These are phyloP conservation scores for Dysphania ambrosioides DNA, from an alignment of 148 eudicot species.

Conservation along the genomic window DNA sequence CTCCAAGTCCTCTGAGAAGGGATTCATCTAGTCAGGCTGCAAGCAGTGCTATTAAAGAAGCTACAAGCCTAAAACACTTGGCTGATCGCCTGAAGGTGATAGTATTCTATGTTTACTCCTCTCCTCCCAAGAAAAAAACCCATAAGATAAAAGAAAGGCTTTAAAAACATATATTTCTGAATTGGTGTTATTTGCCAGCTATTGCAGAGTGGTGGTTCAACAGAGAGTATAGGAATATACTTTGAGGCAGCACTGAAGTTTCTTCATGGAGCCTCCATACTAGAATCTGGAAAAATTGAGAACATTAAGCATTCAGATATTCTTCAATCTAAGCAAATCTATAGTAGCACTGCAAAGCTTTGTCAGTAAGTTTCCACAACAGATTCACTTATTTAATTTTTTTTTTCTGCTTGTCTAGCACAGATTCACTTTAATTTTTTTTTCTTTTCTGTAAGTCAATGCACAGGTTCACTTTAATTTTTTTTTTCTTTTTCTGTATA, in stretches of 20 bases:
- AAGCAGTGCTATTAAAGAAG: constrained; percentile 72
- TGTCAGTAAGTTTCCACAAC: constrained; percentile 67
- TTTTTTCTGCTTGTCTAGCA: background rate
- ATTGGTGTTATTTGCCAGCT: constrained; percentile 16
- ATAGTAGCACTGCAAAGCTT: constrained; percentile 86
- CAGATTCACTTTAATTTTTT: constrained; percentile 7
- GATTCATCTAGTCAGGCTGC: constrained; percentile 73
- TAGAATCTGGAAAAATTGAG: constrained; percentile 69
- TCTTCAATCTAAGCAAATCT: constrained; percentile 64
- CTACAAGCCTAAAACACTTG: constrained; percentile 80
- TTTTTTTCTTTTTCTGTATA: background rate
- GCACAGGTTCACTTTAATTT: background rate
- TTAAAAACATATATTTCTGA: background rate
- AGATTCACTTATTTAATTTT: background rate
- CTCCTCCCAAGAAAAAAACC: background rate
- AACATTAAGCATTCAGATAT: constrained; percentile 59
- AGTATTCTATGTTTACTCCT: constrained; percentile 13
- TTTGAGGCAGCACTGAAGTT: constrained; percentile 89
- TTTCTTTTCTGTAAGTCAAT: background rate
- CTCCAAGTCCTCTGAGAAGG: constrained; percentile 63
- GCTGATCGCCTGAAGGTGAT: constrained; percentile 92
- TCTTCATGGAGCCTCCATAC: constrained; percentile 84
- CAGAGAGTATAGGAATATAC: constrained; percentile 64
- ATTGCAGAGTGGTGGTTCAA: constrained; percentile 61
- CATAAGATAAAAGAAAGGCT: background rate